Base-by-base conservation (phyloP, 306 rosid genomes). In the Pueraria montana region DNA sequence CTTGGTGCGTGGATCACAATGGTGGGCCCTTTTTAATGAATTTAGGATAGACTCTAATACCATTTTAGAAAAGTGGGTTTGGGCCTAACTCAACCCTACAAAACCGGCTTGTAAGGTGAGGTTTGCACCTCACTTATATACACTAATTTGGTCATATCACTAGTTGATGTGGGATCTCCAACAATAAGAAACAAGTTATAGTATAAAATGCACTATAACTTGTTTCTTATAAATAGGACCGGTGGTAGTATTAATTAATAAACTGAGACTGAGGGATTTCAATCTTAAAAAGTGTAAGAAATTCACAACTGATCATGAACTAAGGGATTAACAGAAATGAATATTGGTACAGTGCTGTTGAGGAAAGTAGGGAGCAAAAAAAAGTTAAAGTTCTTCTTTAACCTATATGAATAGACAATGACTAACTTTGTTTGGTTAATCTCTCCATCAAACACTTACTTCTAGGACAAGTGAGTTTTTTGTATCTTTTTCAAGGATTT, bases 401-500 rank as follows among this genome's bases (percentile, higher is more conserved):
- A 45, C 20, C 55, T 16, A 77, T 61, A 77, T 62, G 73, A 77
- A 46, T 26, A 20, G 52, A 78, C 38, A 48, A 6, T 6, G 11
- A 53, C 21, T 30, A 50, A 20, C 38, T n/a, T 48, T 64, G 52
- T 72, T 77, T 45, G 21, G 26, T 42, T 76, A 26, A 36, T 36
- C 69, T 58, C 17, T 62, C 59, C 26, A 8, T 20, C 34, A 43
- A 67, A 40, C 64, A 20, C 24, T 65, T 1, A 32, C 10, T 65
- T 3, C 18, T 21, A 16, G 26, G 2, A 23, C 21, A 1, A 7
- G 68, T 40, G 3, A 32, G 79, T 7, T 8, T 74, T 42, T 58
- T 58, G 68, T 21, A 32, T 52, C n/a, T 12, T 74, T 34, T 20
- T 42, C 42, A 84, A 73, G 63, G 83, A 36, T 63, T 63, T 30